Percentiles rank a stretch among this genome's conserved stretches.
These are phyloP conservation scores for Entomortierella lignicola DNA, from an alignment of 192 early-diverging fungal species.

Conservation along the genomic window DNA sequence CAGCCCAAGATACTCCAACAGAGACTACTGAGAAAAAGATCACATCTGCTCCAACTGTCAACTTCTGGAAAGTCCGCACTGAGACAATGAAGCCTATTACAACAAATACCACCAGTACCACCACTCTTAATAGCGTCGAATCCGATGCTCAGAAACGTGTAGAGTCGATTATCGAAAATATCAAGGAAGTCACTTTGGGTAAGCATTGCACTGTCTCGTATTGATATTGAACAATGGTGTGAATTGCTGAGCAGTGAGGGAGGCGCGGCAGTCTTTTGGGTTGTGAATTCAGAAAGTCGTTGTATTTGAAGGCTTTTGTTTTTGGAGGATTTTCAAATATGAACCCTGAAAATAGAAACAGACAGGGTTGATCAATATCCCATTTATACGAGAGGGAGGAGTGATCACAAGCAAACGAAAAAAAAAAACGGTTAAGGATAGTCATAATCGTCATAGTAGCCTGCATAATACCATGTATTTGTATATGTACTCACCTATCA, in stretches of 20 bases:
- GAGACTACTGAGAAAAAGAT: slow-evolving; percentile 25
- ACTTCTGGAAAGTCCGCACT: slow-evolving; percentile 45
- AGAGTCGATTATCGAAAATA: slow-evolving; percentile 46
- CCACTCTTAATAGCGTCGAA: slow-evolving; percentile 7
- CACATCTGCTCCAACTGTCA: slow-evolving; percentile 29
- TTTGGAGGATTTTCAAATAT: background rate
- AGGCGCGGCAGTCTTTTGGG: background rate
- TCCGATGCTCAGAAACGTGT: slow-evolving; percentile 43
- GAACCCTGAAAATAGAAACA: slow-evolving; percentile 6
- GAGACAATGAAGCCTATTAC: slow-evolving; percentile 42
- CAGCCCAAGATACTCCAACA: background rate
- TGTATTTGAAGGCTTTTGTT: no score
- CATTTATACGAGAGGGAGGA: no score
- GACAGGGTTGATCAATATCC: background rate
- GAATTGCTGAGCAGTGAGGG: background rate
- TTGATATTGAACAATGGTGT: background rate
- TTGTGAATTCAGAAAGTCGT: background rate
- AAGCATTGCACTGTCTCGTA: no score
- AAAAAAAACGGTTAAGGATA: no score
- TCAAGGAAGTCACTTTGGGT: slow-evolving; percentile 51
- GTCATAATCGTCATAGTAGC: no score
- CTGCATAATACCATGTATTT: no score
- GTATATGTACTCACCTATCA: background rate
- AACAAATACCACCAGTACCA: background rate
- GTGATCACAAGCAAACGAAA: no score